Percentiles rank a stretch among this genome's conserved stretches.
These are phyloP conservation scores for Podospora pseudocomata DNA, from an alignment of 495 filamentous ascomycete species.

Conservation along the genomic window DNA sequence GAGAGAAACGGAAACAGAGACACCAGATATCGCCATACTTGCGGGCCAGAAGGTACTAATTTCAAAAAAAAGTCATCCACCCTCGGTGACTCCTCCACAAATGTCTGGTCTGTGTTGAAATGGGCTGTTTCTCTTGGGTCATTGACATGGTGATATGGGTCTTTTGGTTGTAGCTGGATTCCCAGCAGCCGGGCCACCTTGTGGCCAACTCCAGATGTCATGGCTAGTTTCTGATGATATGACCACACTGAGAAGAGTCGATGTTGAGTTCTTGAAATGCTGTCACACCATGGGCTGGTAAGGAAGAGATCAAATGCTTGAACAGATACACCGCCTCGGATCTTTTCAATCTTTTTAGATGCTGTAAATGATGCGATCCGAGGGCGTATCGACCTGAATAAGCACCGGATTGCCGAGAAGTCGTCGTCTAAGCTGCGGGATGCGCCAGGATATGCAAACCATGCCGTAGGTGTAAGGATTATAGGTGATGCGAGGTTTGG, in stretches of 20 bases:
- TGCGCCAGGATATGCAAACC: background rate
- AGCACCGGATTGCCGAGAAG: background rate
- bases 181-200: constrained; percentile 74
- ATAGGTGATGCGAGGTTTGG: background rate
- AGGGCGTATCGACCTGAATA: background rate
- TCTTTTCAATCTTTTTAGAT: background rate
- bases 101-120: constrained; percentile 73
- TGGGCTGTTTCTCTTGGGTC: constrained; percentile 74
- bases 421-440: background rate
- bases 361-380: background rate
- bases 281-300: background rate
- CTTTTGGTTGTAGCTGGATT: constrained; percentile 73
- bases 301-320: background rate
- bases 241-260: too few species aligned
- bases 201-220: constrained; percentile 60
- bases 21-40: constrained; percentile 56
- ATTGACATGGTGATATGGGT: constrained; percentile 53
- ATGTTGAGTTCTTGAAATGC: background rate
- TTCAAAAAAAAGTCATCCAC: constrained; percentile 65
- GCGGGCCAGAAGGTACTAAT: constrained; percentile 52
- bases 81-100: constrained; percentile 79
- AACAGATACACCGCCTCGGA: background rate
- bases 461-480: background rate
- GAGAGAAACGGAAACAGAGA: constrained; percentile 80
- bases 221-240: background rate